A percentile compares a stretch with the other conserved stretches of the same genome.
These are phyloP conservation scores for Pleurozium schreberi DNA, from an alignment of 225 moss, liverwort and hornwort genomes.

Conservation along the genomic window DNA sequence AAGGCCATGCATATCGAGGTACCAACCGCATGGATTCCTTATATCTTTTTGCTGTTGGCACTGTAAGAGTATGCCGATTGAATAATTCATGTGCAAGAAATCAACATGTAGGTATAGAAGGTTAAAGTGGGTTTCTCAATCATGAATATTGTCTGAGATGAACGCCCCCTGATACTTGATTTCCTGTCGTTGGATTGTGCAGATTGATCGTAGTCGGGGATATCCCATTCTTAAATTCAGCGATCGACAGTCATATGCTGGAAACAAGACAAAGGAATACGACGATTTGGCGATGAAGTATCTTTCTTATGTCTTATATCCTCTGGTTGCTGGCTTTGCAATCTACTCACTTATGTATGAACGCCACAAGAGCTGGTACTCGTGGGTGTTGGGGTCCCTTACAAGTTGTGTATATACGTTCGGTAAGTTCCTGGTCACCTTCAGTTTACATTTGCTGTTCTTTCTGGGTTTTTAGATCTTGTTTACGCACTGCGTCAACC, in stretches of 20 bases:
- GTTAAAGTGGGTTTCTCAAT: not conserved
- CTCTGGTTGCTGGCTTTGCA: conserved; percentile 79
- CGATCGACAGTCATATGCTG: conserved; percentile 83
- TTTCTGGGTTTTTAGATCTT: not conserved
- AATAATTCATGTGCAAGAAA: not conserved
- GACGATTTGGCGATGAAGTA: conserved; percentile 93
- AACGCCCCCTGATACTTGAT: not conserved
- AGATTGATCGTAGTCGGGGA: conserved; percentile 73
- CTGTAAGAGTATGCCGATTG: not conserved
- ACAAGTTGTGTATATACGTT: conserved; percentile 96
- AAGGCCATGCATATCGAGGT: conserved; percentile 97
- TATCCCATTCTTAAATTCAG: conserved; percentile 72
- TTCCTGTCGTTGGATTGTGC: conserved; percentile 2
- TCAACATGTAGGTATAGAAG: not conserved
- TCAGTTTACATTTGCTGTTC: not conserved
- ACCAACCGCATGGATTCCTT: not conserved
- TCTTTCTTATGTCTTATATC: conserved; percentile 80
- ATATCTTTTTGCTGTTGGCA: not conserved
- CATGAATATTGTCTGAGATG: not conserved
- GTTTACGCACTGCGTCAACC: not conserved
- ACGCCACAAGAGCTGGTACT: conserved; percentile 95
- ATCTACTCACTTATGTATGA: conserved; percentile 88
- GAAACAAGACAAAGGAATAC: conserved; percentile 93
- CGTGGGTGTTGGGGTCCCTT: conserved; percentile 83
- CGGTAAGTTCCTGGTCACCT: conserved; percentile 19